phyloP scores from a whole-genome alignment of 2,329 filamentous ascomycete genomes.

The Beauveria australis region DNA sequence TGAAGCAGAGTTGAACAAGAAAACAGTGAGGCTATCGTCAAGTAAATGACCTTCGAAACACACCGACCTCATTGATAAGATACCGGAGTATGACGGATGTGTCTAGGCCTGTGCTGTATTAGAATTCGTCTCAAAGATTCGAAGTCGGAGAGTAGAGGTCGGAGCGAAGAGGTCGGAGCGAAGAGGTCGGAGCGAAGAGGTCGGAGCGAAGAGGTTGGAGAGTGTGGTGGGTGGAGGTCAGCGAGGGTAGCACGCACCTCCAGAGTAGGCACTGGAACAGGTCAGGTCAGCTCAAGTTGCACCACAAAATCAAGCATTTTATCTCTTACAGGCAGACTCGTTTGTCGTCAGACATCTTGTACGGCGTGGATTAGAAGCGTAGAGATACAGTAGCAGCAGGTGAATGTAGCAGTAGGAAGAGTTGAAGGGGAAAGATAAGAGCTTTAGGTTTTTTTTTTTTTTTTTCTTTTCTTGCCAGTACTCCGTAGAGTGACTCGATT shows the following conservation, averaged over 20 bases:
- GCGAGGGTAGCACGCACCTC: conserved; percentile 1
- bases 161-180: neutral
- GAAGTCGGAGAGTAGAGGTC: neutral
- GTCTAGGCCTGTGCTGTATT: conserved; percentile 26
- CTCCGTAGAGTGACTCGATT: conserved; percentile 11
- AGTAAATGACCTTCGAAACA: neutral
- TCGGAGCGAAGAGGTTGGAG: neutral
- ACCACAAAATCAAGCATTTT: neutral
- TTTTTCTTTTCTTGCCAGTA: neutral
- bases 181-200: no score
- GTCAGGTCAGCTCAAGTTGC: conserved; percentile 7
- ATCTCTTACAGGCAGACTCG: conserved; percentile 11
- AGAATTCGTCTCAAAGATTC: neutral
- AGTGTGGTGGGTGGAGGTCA: neutral
- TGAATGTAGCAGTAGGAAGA: conserved; percentile 2
- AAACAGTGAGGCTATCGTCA: neutral
- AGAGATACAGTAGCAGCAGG: conserved; percentile 3
- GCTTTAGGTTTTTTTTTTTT: neutral
- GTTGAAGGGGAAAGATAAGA: conserved; percentile 1
- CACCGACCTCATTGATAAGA: conserved; percentile 24
- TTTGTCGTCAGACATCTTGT: conserved; percentile 9
- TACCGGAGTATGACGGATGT: conserved; percentile 34
- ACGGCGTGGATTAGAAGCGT: conserved; percentile 6
- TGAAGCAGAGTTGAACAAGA: neutral
- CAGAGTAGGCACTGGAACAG: conserved; percentile 12